Conservation (phyloP, 805 yeast genomes). For the Starmerella riodocensis region DNA sequence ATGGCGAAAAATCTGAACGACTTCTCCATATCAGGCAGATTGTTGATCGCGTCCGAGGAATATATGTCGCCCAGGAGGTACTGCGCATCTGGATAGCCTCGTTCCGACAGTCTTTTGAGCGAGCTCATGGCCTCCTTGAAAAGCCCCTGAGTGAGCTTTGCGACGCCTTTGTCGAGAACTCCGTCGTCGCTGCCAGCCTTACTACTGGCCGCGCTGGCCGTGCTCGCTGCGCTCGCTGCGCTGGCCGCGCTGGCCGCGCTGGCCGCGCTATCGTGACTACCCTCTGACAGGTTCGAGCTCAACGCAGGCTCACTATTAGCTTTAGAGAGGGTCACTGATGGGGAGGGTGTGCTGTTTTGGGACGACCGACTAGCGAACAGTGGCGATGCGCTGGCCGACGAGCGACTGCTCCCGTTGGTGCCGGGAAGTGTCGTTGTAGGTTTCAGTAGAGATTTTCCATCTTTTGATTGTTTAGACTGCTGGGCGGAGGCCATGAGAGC, state of each 20-base stretch:
- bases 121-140: constrained; percentile 66
- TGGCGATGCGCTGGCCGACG: neutral
- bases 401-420: neutral
- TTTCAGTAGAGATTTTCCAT: neutral
- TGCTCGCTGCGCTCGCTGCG: neutral
- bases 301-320: neutral
- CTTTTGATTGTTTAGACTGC: neutral
- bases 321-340: neutral
- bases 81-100: constrained; percentile 82
- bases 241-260: neutral
- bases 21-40: constrained; percentile 63
- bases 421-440: no score
- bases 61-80: constrained; percentile 83
- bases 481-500: constrained; percentile 36
- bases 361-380: neutral
- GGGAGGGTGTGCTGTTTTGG: no score
- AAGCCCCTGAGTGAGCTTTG: constrained; percentile 31
- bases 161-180: neutral
- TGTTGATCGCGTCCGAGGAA: constrained; percentile 62
- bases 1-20: constrained; percentile 66
- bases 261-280: neutral
- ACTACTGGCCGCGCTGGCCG: neutral
- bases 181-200: neutral
- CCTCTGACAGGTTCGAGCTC: no score
- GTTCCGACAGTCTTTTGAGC: constrained; percentile 57